Conservation (phyloP, 371 early-diverging fungal genomes). For the Zychaea mexicana region DNA sequence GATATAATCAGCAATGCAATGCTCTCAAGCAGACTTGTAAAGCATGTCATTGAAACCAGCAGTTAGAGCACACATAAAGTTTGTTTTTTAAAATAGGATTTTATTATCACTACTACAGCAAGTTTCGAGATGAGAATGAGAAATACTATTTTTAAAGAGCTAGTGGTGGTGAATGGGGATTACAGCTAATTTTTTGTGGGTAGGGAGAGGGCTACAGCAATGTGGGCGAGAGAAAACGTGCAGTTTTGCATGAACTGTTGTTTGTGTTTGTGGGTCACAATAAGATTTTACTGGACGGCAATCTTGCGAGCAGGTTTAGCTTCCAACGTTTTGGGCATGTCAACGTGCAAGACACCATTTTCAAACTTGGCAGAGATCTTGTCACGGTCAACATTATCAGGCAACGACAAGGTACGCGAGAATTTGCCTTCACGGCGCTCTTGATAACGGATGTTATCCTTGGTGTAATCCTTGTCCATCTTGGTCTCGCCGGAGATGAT, state of each 20-base stretch:
- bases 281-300: slow-evolving; percentile 13
- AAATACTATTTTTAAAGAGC: no score
- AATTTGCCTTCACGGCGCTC: slow-evolving; percentile 55
- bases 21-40: neutral
- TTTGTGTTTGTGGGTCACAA: no score
- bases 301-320: slow-evolving; percentile 8
- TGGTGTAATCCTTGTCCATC: slow-evolving; percentile 5
- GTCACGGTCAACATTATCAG: slow-evolving; percentile 42
- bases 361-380: slow-evolving; percentile 54
- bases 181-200: no score
- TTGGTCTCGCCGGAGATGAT: slow-evolving; percentile 20
- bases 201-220: no score
- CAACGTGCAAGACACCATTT: slow-evolving; percentile 56
- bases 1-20: neutral
- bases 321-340: slow-evolving; percentile 47
- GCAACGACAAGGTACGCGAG: slow-evolving; percentile 52
- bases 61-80: neutral
- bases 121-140: no score
- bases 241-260: no score
- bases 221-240: no score
- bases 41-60: neutral
- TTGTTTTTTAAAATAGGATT: neutral
- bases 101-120: no score
- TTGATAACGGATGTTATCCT: slow-evolving; percentile 32
- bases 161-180: no score